Percentiles rank a stretch among this genome's conserved stretches.
Evolutionary conservation across 2,329 filamentous ascomycete genomes (phyloP).

Genomic region (Phyllosticta citribraziliensis): DNA sequence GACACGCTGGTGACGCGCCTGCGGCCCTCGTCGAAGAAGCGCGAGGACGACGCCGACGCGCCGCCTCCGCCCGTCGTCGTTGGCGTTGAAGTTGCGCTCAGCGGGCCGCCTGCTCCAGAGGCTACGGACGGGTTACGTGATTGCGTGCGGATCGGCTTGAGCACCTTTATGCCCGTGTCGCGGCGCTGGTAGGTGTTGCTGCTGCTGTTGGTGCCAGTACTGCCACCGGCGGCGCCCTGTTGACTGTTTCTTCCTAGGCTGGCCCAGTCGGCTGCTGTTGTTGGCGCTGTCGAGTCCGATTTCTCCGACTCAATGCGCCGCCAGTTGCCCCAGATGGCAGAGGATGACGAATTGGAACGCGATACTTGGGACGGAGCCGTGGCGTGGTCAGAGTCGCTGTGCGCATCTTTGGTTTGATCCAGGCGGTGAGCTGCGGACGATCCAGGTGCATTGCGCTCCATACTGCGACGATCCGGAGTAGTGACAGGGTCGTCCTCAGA

Average conservation of each 20-base stretch:
- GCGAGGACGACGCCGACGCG: conserved; percentile 5
- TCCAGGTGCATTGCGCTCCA: conserved; percentile 1
- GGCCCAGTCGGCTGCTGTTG: conserved; percentile 40
- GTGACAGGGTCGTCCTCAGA: conserved; percentile 3
- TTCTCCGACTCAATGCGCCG: conserved; percentile 21
- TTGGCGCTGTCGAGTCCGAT: conserved; percentile 14
- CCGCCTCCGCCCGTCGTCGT: conserved; percentile 13
- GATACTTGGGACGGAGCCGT: neutral
- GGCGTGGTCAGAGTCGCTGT: neutral
- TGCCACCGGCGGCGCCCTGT: neutral
- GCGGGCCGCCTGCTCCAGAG: conserved; percentile 15
- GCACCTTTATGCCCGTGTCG: conserved; percentile 76
- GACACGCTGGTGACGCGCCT: conserved; percentile 17
- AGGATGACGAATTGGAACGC: conserved; percentile 23
- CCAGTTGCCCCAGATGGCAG: conserved; percentile 42
- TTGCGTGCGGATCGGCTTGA: conserved; percentile 64
- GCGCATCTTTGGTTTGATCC: neutral
- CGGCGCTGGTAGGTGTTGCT: conserved; percentile 57
- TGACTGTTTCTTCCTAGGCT: conserved; percentile 19
- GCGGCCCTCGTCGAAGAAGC: conserved; percentile 42
- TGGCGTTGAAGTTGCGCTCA: conserved; percentile 20
- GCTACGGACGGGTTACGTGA: conserved; percentile 36
- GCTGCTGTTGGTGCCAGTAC: conserved; percentile 45
- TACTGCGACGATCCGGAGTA: neutral
- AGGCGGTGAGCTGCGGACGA: neutral